Evolutionary conservation across 805 yeast genomes (phyloP).

Genomic region (Debaryomyces maramus): DNA sequence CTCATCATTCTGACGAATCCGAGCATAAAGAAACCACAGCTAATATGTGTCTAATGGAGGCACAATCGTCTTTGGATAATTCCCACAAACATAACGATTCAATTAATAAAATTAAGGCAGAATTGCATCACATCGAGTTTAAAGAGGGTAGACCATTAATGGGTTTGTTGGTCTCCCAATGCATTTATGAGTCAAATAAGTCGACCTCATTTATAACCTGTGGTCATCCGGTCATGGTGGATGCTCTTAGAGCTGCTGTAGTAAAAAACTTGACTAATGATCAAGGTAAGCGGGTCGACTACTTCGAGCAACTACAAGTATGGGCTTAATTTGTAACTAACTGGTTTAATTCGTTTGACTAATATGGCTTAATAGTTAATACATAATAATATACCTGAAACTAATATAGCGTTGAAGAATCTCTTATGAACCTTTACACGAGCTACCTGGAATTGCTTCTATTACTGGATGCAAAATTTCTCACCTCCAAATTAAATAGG

Average conservation of each 20-base stretch:
- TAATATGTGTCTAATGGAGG: conserved; percentile 54
- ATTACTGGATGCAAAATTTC: too few species aligned
- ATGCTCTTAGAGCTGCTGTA: conserved; percentile 35
- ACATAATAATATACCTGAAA: too few species aligned
- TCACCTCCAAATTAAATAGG: too few species aligned
- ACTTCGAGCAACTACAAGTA: conserved; percentile 68
- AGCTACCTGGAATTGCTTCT: too few species aligned
- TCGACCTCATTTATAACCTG: conserved; percentile 36
- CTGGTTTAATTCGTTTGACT: background rate
- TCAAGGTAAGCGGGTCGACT: conserved; percentile 53
- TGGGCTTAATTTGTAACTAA: conserved; percentile 47
- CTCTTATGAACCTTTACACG: too few species aligned
- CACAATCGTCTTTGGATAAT: conserved; percentile 58
- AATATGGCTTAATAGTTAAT: too few species aligned
- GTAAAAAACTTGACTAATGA: conserved; percentile 35
- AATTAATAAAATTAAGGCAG: conserved; percentile 5
- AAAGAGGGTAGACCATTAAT: conserved; percentile 47
- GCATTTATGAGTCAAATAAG: conserved; percentile 32
- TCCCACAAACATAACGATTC: conserved; percentile 19
- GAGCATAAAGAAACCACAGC: background rate
- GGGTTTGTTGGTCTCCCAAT: conserved; percentile 29
- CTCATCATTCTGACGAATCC: background rate
- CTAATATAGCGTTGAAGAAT: too few species aligned
- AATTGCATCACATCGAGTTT: conserved; percentile 28
- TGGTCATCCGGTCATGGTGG: conserved; percentile 36